Base-by-base conservation (phyloP, 768 basidiomycete species). In the Naganishia friedmannii region DNA sequence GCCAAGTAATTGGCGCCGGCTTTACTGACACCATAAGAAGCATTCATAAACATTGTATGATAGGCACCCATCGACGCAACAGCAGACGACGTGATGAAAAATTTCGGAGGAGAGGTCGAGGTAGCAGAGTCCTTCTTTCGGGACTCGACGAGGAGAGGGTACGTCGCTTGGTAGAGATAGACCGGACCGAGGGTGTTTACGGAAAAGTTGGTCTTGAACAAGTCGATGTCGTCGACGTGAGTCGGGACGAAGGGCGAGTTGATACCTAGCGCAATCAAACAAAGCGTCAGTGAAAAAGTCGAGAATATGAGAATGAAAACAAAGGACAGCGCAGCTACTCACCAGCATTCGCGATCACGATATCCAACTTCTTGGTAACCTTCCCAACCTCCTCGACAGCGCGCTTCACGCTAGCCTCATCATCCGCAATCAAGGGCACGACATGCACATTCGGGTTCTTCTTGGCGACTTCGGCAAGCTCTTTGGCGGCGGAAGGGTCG, bases 281-380 rank as follows among this genome's bases (percentile, higher is more conserved):
- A 15, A 42, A 15, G 42, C 15, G 42, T 42, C 15, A 42, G 42
- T 17, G 42, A 13, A 8, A 42, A 5, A 42, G 42, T 15, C 9
- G 42, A 42, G 42, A 37, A 37, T 42, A 42, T 5, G 42, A 42
- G 42, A 51, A 51, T 21, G n/a, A 7, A 21, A 7, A 8, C 4
- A 13, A n/a, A 21, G 48, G 48, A 51, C 4, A 23, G 6, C 32
- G n/a, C n/a, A 3, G n/a, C 0, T 9, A 72, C 70, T 66, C 37
- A 75, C 73, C 74, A 26, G 74, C 75, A 70, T 75, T 76, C 28
- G 75, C 73, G 13, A 76, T 69, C 15, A 78, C 67, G 21, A 78
- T 73, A 58, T 78, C 77, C 31, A 78, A 69, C 45, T 72, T 72
- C 15, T 76, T 74, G 29, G 71, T 69, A 45, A 69, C 58, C 53